Conservation (phyloP, 2,329 filamentous ascomycete species). For the Cercospora sp. region DNA sequence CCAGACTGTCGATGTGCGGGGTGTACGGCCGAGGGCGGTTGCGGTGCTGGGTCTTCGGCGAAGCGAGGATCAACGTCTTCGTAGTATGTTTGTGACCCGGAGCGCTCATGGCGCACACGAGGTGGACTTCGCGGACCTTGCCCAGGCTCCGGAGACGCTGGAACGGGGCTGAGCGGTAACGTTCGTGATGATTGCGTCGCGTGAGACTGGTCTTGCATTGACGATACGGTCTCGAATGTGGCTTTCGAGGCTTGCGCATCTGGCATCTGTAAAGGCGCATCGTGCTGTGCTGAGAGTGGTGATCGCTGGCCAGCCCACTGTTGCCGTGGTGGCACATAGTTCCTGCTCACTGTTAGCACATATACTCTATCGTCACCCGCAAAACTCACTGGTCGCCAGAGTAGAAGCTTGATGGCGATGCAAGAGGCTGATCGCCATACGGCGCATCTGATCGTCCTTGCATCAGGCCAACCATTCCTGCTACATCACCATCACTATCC, state of each 20-base stretch:
- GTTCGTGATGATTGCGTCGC: constrained; percentile 25
- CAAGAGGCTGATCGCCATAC: constrained; percentile 66
- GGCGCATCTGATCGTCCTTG: constrained; percentile 46
- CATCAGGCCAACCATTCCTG: constrained; percentile 71
- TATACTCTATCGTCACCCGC: not conserved
- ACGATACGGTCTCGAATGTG: constrained; percentile 18
- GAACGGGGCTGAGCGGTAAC: constrained; percentile 31
- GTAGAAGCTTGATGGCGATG: constrained; percentile 75
- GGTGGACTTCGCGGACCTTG: constrained; percentile 14
- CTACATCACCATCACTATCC: constrained; percentile 70
- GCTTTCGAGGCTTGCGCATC: constrained; percentile 18
- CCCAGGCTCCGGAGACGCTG: constrained; percentile 29
- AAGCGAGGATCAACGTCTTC: constrained; percentile 94
- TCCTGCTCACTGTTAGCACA: constrained; percentile 33
- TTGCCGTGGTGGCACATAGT: constrained; percentile 51
- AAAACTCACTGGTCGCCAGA: constrained; percentile 65
- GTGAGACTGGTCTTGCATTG: constrained; percentile 21
- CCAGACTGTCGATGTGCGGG: constrained; percentile 19
- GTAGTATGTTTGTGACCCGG: constrained; percentile 66
- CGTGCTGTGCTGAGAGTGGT: constrained; percentile 17
- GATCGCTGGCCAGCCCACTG: constrained; percentile 39
- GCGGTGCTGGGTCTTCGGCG: constrained; percentile 51
- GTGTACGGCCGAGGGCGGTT: not conserved
- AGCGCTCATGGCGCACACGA: constrained; percentile 31
- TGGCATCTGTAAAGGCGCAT: constrained; percentile 7